Evolutionary conservation across 2,329 filamentous ascomycete genomes (phyloP).

Genomic region (Diaporthe batatas): DNA sequence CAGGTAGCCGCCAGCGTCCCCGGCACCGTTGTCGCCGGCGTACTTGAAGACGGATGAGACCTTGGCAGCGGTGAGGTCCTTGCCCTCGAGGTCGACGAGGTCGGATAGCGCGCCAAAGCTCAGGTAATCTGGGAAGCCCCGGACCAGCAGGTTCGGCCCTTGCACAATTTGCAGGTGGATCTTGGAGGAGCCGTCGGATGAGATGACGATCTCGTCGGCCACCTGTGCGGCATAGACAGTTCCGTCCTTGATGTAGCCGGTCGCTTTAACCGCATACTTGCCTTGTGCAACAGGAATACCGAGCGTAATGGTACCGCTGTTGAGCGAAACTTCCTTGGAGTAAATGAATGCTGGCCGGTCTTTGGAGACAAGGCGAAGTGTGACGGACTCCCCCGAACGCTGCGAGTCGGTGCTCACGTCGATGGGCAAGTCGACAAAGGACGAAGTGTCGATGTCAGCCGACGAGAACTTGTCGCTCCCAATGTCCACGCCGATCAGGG

Average conservation of each 20-base stretch:
- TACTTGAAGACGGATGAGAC: constrained; percentile 18
- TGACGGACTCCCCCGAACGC: neutral
- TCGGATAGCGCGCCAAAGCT: constrained; percentile 16
- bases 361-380: neutral
- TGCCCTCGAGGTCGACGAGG: constrained; percentile 3
- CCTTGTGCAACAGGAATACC: neutral
- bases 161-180: neutral
- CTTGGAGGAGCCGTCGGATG: neutral
- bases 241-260: constrained; percentile 6
- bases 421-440: neutral
- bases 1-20: neutral
- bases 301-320: neutral
- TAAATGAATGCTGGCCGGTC: neutral
- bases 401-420: neutral
- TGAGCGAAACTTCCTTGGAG: neutral
- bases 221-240: neutral
- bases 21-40: neutral
- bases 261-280: neutral
- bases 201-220: neutral
- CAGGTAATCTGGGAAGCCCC: neutral
- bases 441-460: neutral
- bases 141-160: constrained; percentile 1
- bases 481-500: neutral
- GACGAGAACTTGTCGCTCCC: neutral
- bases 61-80: constrained; percentile 8